These are phyloP conservation scores for Mycogone perniciosa DNA, from an alignment of 2,329 filamentous ascomycete genomes.

Conservation along the genomic window DNA sequence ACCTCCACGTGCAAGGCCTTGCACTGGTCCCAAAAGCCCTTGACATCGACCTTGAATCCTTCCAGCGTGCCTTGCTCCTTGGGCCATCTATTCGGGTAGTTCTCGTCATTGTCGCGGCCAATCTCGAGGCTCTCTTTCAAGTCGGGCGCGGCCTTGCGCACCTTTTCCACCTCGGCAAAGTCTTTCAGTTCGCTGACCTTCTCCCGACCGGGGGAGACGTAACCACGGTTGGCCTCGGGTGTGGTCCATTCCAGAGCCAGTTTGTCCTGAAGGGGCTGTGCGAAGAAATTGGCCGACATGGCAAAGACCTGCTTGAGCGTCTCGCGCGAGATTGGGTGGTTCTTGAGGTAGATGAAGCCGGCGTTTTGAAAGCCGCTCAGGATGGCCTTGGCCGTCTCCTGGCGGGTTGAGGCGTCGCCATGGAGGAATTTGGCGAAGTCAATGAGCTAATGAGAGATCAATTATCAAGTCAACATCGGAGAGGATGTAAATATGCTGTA, in stretches of 20 bases:
- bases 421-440: slow-evolving; percentile 68
- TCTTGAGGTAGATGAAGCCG: slow-evolving; percentile 83
- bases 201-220: slow-evolving; percentile 62
- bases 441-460: slow-evolving; percentile 18
- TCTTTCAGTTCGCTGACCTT: slow-evolving; percentile 58
- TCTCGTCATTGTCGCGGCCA: slow-evolving; percentile 52
- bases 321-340: slow-evolving; percentile 62
- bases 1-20: slow-evolving; percentile 68
- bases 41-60: slow-evolving; percentile 67
- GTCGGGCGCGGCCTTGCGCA: slow-evolving; percentile 54
- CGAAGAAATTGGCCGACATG: slow-evolving; percentile 66
- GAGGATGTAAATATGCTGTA: not conserved
- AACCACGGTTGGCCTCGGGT: slow-evolving; percentile 67
- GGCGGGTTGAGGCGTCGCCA: slow-evolving; percentile 54
- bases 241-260: slow-evolving; percentile 63
- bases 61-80: slow-evolving; percentile 27
- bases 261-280: slow-evolving; percentile 56
- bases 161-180: slow-evolving; percentile 47
- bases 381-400: slow-evolving; percentile 62
- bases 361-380: slow-evolving; percentile 76
- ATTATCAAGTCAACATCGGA: not conserved
- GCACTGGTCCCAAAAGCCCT: slow-evolving; percentile 67
- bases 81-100: slow-evolving; percentile 73
- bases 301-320: slow-evolving; percentile 57
- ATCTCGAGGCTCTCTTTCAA: slow-evolving; percentile 63